Evolutionary conservation across 768 basidiomycete genomes (phyloP).

Genomic region (Royoungia palumana): DNA sequence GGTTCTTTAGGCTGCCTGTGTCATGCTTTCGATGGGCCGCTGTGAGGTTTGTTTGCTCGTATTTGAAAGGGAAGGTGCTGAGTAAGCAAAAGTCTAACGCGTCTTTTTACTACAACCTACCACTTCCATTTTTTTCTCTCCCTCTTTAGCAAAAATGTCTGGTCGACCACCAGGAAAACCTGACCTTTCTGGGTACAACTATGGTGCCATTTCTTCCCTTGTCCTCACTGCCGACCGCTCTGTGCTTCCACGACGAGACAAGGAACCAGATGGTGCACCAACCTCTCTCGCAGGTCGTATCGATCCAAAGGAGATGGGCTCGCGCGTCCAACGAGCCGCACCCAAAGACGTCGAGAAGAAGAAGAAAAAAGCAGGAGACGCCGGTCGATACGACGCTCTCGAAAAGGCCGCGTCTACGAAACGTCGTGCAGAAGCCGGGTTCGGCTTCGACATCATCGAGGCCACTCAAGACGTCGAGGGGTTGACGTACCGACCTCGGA

Average conservation of each 20-base stretch:
- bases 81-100: conserved; percentile 5
- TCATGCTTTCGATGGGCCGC: too few species aligned
- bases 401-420: conserved; percentile 56
- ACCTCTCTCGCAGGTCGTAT: conserved; percentile 91
- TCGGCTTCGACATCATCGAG: conserved; percentile 92
- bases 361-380: conserved; percentile 76
- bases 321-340: conserved; percentile 74
- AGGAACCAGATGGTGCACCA: conserved; percentile 95
- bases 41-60: conserved; percentile 15
- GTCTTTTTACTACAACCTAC: background rate
- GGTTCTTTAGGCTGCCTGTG: too few species aligned
- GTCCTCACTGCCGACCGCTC: conserved; percentile 91
- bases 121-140: background rate
- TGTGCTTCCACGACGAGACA: conserved; percentile 78
- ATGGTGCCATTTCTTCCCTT: conserved; percentile 90
- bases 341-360: conserved; percentile 92
- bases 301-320: conserved; percentile 89
- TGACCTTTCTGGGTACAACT: conserved; percentile 91
- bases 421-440: conserved; percentile 60
- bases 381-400: conserved; percentile 45
- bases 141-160: conserved; percentile 33
- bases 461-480: conserved; percentile 93
- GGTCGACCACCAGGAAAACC: conserved; percentile 51
- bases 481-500: conserved; percentile 86
- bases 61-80: conserved; percentile 19